phyloP scores from a whole-genome alignment of 768 basidiomycete genomes.

The Grammothele lineata region DNA sequence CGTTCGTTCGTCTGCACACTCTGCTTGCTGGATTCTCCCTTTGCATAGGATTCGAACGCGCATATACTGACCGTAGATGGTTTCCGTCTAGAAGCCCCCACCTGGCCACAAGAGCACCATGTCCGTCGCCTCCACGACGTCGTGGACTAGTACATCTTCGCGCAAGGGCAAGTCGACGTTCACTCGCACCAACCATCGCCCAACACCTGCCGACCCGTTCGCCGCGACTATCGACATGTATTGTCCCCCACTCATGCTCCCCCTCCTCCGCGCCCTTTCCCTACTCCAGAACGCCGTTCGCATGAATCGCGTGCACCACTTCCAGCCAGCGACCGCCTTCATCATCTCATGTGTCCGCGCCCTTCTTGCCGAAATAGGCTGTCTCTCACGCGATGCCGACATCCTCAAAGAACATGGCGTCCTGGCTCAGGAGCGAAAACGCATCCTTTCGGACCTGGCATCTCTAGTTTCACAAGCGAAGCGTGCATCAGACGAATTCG shows the following conservation, averaged over 20 bases:
- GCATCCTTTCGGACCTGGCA: slow-evolving; percentile 76
- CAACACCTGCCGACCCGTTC: slow-evolving; percentile 41
- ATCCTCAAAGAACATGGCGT: slow-evolving; percentile 61
- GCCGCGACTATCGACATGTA: slow-evolving; percentile 50
- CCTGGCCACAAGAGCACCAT: slow-evolving; percentile 45
- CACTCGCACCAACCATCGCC: slow-evolving; percentile 36
- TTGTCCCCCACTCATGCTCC: slow-evolving; percentile 76
- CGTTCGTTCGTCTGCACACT: too few species aligned
- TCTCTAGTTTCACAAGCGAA: slow-evolving; percentile 79
- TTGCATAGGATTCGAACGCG: too few species aligned
- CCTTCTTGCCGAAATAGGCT: slow-evolving; percentile 79
- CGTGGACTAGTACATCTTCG: slow-evolving; percentile 46
- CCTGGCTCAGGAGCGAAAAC: slow-evolving; percentile 75
- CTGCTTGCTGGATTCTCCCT: too few species aligned
- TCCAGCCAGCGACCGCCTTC: slow-evolving; percentile 90
- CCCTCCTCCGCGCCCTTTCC: slow-evolving; percentile 80
- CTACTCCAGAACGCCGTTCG: slow-evolving; percentile 83
- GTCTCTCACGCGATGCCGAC: slow-evolving; percentile 76
- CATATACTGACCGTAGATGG: too few species aligned
- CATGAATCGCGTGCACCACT: slow-evolving; percentile 74
- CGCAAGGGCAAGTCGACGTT: slow-evolving; percentile 22
- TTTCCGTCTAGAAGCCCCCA: slow-evolving; percentile 32
- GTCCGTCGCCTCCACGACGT: slow-evolving; percentile 49
- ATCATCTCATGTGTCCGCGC: slow-evolving; percentile 92
- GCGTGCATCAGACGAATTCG: slow-evolving; percentile 48